phyloP scores from a whole-genome alignment of 192 early-diverging fungal species.

The Podila verticillata region DNA sequence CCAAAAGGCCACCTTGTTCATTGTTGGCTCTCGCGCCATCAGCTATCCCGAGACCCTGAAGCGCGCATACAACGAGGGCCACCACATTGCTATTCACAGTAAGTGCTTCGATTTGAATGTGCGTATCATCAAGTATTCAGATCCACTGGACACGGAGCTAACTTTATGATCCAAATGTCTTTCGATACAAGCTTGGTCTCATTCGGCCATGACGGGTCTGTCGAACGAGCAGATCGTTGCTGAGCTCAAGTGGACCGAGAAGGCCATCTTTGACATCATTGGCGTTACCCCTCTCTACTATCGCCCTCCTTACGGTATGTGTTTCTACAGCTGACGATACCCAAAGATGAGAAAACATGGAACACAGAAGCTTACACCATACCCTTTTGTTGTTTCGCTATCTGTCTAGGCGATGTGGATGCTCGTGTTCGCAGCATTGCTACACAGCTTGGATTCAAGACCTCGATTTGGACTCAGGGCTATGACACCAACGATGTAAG shows the following conservation, averaged over 20 bases:
- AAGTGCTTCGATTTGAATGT: too few relatives aligned
- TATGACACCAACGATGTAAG: constrained; percentile 63
- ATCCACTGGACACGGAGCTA: too few relatives aligned
- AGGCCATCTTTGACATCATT: constrained; percentile 60
- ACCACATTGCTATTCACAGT: constrained; percentile 56
- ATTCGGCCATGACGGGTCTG: constrained; percentile 60
- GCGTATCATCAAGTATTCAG: too few relatives aligned
- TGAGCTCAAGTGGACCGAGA: constrained; percentile 75
- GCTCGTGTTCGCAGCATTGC: constrained; percentile 62
- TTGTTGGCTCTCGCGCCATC: constrained; percentile 59
- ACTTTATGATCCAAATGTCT: too few relatives aligned
- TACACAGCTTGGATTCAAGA: constrained; percentile 58
- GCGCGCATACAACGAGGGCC: constrained; percentile 58
- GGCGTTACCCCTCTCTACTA: constrained; percentile 63
- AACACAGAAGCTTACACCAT: too few relatives aligned
- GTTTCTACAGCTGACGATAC: too few relatives aligned
- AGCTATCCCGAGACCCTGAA: constrained; percentile 57
- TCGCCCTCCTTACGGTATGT: constrained; percentile 49
- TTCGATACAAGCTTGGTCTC: constrained; percentile 59
- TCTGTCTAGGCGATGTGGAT: constrained; percentile 52
- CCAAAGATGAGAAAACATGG: constrained; percentile 26
- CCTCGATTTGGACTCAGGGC: constrained; percentile 59
- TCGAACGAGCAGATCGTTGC: constrained; percentile 61
- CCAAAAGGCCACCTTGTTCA: constrained; percentile 63
- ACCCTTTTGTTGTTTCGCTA: not conserved